phyloP scores from a whole-genome alignment of 2,329 filamentous ascomycete species.

The Botrytis porri region DNA sequence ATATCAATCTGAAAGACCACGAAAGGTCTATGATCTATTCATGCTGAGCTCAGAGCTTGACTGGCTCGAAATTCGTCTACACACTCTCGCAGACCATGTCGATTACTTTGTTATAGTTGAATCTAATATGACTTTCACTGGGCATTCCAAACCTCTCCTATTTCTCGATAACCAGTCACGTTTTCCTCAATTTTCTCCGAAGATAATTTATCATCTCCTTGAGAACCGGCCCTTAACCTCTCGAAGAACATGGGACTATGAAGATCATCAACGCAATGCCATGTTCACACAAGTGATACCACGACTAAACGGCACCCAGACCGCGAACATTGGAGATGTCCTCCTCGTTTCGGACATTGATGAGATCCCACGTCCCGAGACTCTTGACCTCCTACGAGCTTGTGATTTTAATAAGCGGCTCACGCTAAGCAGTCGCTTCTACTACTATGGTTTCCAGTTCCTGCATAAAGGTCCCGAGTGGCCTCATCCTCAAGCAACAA shows the following conservation, averaged over 20 bases:
- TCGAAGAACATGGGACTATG: conserved; percentile 46
- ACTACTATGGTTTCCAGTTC: conserved; percentile 43
- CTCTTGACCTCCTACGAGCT: conserved; percentile 38
- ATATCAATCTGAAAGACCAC: conserved; percentile 24
- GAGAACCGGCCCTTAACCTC: conserved; percentile 44
- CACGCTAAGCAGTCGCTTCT: conserved; percentile 39
- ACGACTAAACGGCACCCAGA: conserved; percentile 37
- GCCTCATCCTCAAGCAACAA: conserved; percentile 46
- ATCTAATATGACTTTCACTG: conserved; percentile 58
- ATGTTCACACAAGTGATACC: conserved; percentile 54
- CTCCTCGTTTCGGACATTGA: conserved; percentile 47
- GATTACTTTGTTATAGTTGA: conserved; percentile 66
- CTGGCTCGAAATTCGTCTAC: conserved; percentile 62
- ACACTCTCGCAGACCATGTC: conserved; percentile 55
- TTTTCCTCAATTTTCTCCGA: conserved; percentile 52
- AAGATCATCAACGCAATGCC: conserved; percentile 53
- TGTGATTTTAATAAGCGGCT: conserved; percentile 39
- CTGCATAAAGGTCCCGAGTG: conserved; percentile 39
- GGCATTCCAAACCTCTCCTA: conserved; percentile 51
- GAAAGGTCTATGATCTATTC: conserved; percentile 60
- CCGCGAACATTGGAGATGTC: conserved; percentile 40
- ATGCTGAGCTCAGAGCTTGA: conserved; percentile 63
- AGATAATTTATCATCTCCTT: conserved; percentile 60
- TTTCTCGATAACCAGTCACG: conserved; percentile 50
- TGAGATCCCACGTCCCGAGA: conserved; percentile 43